These are phyloP conservation scores for Medicago ruthenica DNA, from an alignment of 306 rosid genomes.

Conservation along the genomic window DNA sequence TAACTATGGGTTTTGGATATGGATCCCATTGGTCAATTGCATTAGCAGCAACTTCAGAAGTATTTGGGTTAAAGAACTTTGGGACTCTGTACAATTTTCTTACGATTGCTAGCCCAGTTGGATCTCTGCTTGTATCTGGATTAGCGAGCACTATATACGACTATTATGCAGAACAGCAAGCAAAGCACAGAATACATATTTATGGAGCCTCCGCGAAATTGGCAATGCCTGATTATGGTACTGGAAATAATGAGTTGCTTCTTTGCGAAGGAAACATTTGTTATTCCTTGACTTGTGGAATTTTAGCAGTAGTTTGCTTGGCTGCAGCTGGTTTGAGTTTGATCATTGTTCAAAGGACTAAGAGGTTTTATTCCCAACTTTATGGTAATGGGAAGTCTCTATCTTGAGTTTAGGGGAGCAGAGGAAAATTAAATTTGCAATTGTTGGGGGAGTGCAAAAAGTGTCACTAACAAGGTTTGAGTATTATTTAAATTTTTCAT, in stretches of 20 bases:
- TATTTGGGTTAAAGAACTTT: constrained; percentile 76
- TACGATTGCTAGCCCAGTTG: constrained; percentile 66
- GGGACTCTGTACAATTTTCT: constrained; percentile 76
- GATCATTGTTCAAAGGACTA: constrained; percentile 57
- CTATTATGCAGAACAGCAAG: constrained; percentile 70
- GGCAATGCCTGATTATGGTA: no score
- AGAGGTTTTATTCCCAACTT: constrained; percentile 65
- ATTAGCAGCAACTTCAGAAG: constrained; percentile 50
- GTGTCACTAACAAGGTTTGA: background rate
- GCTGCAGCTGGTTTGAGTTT: constrained; percentile 59
- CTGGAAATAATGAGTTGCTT: constrained; percentile 39
- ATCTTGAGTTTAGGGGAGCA: constrained; percentile 9
- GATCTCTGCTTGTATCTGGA: constrained; percentile 71
- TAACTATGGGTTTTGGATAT: constrained; percentile 55
- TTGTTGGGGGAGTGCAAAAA: background rate
- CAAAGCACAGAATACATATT: background rate
- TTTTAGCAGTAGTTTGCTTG: constrained; percentile 65
- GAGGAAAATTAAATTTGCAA: background rate
- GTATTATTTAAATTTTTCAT: background rate
- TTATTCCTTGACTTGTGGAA: constrained; percentile 66
- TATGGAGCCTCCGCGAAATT: no score
- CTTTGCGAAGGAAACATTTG: constrained; percentile 68
- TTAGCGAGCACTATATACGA: constrained; percentile 71
- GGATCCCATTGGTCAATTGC: constrained; percentile 62
- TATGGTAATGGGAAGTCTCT: constrained; percentile 54